Evolutionary conservation across 805 yeast species (phyloP), one percentile per base, ranked within the genome.

Genomic region (Saccharomycopsis fodiens): DNA sequence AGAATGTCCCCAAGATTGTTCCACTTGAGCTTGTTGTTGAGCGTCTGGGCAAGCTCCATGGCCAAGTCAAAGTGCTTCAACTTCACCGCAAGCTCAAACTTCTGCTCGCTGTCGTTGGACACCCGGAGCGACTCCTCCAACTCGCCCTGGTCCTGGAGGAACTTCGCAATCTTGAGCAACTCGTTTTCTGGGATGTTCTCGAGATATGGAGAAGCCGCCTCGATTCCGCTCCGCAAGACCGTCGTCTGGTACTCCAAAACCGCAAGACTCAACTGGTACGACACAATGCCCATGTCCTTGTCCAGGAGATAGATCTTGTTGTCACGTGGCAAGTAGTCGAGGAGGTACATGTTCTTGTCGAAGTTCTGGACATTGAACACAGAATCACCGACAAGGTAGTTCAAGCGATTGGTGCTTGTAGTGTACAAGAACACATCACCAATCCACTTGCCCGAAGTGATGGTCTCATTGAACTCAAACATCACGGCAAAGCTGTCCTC

Each of bases 361-460:
- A 84, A 89, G 68, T 93, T 97, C 30, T 91, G 88, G 64, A 93
- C 76, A 60, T 88, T 93, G 63, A 87, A 86, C 20, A 85, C 79
- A 59, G 88, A 85, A 34, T 95, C 95, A 57, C 98, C 98, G 50
- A 93, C 97, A 52, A 88, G 76, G 63, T 93, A 93, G 66, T 89
- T 91, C 59, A 93, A 73, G 64, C 97, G 79, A 67, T 88, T 86
- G 20, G 94, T 73, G 16, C 79, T 59, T 2, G 97, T 87, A 13
- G 97, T 86, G 69, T 83, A 93, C 44, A 93, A 78, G 62, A 91
- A 89, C 39, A 93, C 97, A 68, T 93, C 97, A 54, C 97, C 98
- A 57, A 89, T 88, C 88, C 97, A 93, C 63, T 81, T 82, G 58
- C 97, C 97, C 23, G 95, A 82, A 50, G 85, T 78, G 32, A 91